phyloP scores from a whole-genome alignment of 352 stramenopile species.

The Pythium coloratum region DNA sequence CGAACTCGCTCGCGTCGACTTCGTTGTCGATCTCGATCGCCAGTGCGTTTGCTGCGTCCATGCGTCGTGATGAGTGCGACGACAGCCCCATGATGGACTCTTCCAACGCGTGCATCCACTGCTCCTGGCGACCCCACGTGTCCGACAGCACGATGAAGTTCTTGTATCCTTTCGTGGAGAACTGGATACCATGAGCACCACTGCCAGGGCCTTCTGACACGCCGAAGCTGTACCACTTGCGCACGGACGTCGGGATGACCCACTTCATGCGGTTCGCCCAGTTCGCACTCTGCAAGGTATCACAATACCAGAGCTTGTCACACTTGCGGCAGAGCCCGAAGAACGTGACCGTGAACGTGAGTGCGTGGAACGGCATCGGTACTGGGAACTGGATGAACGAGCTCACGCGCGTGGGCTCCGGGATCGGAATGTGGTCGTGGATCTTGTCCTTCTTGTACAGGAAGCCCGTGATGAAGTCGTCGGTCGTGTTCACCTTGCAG shows the following conservation, averaged over 20 bases:
- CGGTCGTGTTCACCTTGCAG: constrained; percentile 83
- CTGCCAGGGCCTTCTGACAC: constrained; percentile 75
- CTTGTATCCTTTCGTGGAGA: constrained; percentile 89
- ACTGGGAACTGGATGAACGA: constrained; percentile 89
- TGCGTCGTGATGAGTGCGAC: constrained; percentile 55
- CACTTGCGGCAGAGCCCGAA: constrained; percentile 86
- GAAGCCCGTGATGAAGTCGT: constrained; percentile 87
- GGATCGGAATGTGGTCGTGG: constrained; percentile 87
- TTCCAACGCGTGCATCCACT: constrained; percentile 86
- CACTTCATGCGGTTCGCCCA: constrained; percentile 90
- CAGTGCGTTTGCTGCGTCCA: constrained; percentile 70
- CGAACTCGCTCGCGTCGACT: constrained; percentile 77
- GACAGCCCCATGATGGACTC: constrained; percentile 70
- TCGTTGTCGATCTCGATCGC: constrained; percentile 90
- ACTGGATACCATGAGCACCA: constrained; percentile 82
- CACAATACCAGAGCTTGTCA: constrained; percentile 88
- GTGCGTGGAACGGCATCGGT: constrained; percentile 85
- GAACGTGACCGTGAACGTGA: constrained; percentile 86
- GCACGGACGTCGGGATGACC: constrained; percentile 83
- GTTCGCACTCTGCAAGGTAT: constrained; percentile 80
- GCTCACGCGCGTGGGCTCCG: constrained; percentile 80
- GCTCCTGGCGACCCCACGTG: constrained; percentile 84
- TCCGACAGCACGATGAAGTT: constrained; percentile 86
- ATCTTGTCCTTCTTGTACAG: constrained; percentile 92
- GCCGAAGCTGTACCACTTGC: constrained; percentile 89